A percentile compares a stretch with the other conserved stretches of the same genome.
Conservation (phyloP, 208 protist species). For the Trypanosoma avium region DNA sequence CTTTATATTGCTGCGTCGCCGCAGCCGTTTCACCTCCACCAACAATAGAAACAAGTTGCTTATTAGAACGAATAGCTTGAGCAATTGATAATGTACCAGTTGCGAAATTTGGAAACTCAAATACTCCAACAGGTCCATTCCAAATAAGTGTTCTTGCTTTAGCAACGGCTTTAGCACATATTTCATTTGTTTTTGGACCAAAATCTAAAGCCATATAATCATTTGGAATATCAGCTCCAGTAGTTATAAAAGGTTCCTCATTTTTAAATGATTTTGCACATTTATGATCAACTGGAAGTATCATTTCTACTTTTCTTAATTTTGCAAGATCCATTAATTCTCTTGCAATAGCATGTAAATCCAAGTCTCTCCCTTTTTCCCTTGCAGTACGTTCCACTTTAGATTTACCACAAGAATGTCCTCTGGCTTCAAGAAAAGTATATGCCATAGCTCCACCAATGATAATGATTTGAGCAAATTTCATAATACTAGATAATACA, state of each 20-base stretch:
- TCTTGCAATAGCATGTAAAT: slow-evolving; percentile 71
- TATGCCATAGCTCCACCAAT: slow-evolving; percentile 99
- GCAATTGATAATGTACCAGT: slow-evolving; percentile 82
- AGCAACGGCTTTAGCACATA: slow-evolving; percentile 70
- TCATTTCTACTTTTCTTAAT: slow-evolving; percentile 94
- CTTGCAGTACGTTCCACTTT: slow-evolving; percentile 93
- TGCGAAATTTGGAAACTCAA: slow-evolving; percentile 97
- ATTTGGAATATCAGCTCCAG: slow-evolving; percentile 72
- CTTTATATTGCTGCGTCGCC: slow-evolving; percentile 80
- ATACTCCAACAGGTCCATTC: slow-evolving; percentile 98
- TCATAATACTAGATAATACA: slow-evolving; percentile 98
- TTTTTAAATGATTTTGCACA: slow-evolving; percentile 93
- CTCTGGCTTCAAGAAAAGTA: slow-evolving; percentile 96
- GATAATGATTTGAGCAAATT: slow-evolving; percentile 98
- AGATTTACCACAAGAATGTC: slow-evolving; percentile 92
- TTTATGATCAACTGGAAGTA: slow-evolving; percentile 98
- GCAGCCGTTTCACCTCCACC: slow-evolving; percentile 99
- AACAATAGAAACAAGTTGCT: slow-evolving; percentile 89
- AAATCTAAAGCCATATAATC: slow-evolving; percentile 96
- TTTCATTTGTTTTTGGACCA: slow-evolving; percentile 92
- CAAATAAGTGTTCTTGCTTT: slow-evolving; percentile 94
- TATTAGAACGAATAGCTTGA: slow-evolving; percentile 73
- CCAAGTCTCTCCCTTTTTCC: slow-evolving; percentile 83
- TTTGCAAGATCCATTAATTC: slow-evolving; percentile 86
- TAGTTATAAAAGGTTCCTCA: slow-evolving; percentile 74